A percentile compares a stretch with the other conserved stretches of the same genome.
Conservation (phyloP, 2,329 filamentous ascomycete species). For the Calonectria leucothoes region DNA sequence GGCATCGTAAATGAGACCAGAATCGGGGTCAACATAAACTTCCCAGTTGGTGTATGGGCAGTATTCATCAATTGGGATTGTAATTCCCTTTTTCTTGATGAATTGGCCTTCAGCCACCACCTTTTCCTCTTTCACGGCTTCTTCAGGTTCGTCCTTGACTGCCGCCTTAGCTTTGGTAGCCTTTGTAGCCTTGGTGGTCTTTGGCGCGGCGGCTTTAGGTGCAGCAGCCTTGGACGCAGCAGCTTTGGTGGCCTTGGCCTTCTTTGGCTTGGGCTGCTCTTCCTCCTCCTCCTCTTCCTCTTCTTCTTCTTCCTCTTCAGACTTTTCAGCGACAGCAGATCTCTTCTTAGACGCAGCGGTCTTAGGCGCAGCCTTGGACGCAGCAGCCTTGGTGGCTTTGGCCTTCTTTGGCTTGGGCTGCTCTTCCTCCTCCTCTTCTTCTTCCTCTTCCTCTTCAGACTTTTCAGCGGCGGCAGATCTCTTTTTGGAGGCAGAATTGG, state of each 20-base stretch:
- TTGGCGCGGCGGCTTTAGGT: constrained; percentile 22
- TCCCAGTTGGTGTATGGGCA: constrained; percentile 51
- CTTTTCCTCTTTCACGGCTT: constrained; percentile 46
- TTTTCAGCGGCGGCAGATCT: constrained; percentile 37
- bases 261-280: constrained; percentile 45
- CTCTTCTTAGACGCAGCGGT: constrained; percentile 42
- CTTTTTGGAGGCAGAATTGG: constrained; percentile 40
- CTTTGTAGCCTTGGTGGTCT: constrained; percentile 33
- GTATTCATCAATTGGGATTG: constrained; percentile 64
- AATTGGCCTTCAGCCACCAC: constrained; percentile 57
- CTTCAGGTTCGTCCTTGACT: constrained; percentile 35
- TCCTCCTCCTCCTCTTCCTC: constrained; percentile 39
- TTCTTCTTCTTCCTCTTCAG: constrained; percentile 32
- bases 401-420: constrained; percentile 46
- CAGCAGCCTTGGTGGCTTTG: constrained; percentile 25
- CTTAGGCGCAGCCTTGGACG: constrained; percentile 14
- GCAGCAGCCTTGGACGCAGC: constrained; percentile 28
- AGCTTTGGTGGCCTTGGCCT: constrained; percentile 32
- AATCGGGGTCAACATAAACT: constrained; percentile 74
- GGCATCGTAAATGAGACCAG: constrained; percentile 79
- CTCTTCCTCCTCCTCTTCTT: constrained; percentile 39
- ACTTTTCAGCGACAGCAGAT: constrained; percentile 34
- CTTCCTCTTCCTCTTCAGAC: constrained; percentile 30
- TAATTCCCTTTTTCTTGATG: constrained; percentile 57
- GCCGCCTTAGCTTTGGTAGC: constrained; percentile 27